Conservation (phyloP, 805 yeast species). For the Metschnikowia kofuensis region DNA sequence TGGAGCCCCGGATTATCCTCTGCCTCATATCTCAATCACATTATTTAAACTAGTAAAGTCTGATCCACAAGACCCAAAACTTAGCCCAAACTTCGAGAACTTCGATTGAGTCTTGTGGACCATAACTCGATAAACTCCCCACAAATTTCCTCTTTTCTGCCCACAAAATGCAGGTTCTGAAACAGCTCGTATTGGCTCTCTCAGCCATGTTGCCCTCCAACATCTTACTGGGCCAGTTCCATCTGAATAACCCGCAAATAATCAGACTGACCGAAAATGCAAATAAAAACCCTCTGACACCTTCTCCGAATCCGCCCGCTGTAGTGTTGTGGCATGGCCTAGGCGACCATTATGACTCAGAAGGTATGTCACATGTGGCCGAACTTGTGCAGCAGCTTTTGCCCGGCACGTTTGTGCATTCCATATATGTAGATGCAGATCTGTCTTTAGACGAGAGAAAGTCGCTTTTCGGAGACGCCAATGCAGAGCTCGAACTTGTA, state of each 20-base stretch:
- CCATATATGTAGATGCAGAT: constrained; percentile 50
- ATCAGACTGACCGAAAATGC: not conserved
- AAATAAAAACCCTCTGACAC: not conserved
- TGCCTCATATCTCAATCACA: too few relatives aligned
- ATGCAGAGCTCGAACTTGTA: constrained; percentile 50
- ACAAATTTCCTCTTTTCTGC: too few relatives aligned
- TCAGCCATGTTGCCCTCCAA: constrained; percentile 1
- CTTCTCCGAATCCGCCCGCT: constrained; percentile 21
- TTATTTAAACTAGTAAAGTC: too few relatives aligned
- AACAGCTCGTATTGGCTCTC: constrained; percentile 7
- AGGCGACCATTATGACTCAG: constrained; percentile 70
- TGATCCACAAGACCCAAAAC: too few relatives aligned
- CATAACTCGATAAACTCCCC: too few relatives aligned
- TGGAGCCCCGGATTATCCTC: too few relatives aligned
- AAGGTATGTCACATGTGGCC: constrained; percentile 49
- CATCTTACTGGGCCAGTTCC: not conserved
- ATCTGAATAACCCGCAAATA: not conserved
- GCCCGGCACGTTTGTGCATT: constrained; percentile 53
- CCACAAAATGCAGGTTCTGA: constrained; percentile 5
- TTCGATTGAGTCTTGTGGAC: too few relatives aligned
- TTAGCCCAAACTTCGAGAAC: too few relatives aligned
- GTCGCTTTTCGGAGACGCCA: constrained; percentile 59
- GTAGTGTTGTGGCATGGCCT: constrained; percentile 83
- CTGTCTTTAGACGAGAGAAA: constrained; percentile 50
- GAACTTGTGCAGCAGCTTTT: constrained; percentile 39